Evolutionary conservation across 148 eudicot species (phyloP).

Genomic region (Gaultheria prostrata): DNA sequence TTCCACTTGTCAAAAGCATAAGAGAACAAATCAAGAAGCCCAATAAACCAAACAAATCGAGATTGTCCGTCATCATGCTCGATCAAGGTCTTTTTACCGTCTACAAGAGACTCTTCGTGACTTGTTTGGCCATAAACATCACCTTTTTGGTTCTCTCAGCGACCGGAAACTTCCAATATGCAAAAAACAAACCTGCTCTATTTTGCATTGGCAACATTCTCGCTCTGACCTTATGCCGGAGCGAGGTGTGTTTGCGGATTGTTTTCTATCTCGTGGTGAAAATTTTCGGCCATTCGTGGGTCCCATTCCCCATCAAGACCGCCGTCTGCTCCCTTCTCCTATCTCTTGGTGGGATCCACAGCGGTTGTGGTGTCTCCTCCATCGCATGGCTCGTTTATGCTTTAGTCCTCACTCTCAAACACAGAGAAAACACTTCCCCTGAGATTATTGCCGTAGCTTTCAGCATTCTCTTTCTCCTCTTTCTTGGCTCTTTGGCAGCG

Average conservation of each 20-base stretch:
- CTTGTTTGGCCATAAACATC: conserved; percentile 3
- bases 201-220: conserved; percentile 20
- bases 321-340: conserved; percentile 16
- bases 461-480: conserved; percentile 13
- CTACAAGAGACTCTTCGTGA: neutral
- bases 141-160: neutral
- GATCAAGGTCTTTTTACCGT: conserved; percentile 23
- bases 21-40: neutral
- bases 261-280: conserved; percentile 15
- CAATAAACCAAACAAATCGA: neutral
- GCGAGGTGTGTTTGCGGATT: conserved; percentile 10
- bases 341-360: conserved; percentile 23
- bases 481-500: conserved; percentile 15
- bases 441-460: conserved; percentile 18
- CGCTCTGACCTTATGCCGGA: conserved; percentile 15
- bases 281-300: neutral
- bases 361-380: conserved; percentile 27
- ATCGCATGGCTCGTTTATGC: conserved; percentile 25
- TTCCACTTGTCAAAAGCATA: neutral
- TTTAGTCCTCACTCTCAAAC: conserved; percentile 14
- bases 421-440: conserved; percentile 20
- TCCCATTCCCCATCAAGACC: conserved; percentile 18
- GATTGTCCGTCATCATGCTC: conserved; percentile 15
- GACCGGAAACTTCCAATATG: neutral
- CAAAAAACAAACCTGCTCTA: conserved; percentile 2